Base-by-base conservation (phyloP, 345 rosid genomes). In the Salix viminalis region DNA sequence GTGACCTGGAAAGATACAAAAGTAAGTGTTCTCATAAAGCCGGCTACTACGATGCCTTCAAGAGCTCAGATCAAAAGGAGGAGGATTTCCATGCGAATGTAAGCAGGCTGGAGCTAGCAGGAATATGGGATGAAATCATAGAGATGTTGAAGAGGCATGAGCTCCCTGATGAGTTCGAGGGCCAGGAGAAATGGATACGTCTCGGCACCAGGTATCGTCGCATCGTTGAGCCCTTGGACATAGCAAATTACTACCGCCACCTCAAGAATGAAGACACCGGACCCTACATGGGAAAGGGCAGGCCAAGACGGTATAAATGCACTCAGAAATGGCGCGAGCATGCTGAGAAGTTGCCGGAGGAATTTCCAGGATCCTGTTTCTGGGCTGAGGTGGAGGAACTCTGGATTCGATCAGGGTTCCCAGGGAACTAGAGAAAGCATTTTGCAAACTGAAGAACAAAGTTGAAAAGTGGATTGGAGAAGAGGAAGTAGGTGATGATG, bases 381-480 rank as follows among this genome's bases (percentile, higher is more conserved):
- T 90, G 96, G 98, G 97, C 94, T 1, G 88, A 89, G 79, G 88
- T 91, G 2, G 98, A 94, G 86, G 97, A 94, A 78, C 93, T 92
- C 14, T 48, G 36, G 26, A 54, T 26, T 41, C 74, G 65, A 77
- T 75, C 78, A 6, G 23, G 23, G 39, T 0, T 60, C 58, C 11
- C 44, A 12, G 4, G 76, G 69, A 12, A 65, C 75, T 21, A 44
- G 18, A 68, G 77, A 39, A 24, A 77, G 65, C 66, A 7, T 88
- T 52, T 28, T n/a, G 73, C 24, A 1, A 1, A 12, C 75, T 84
- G 5, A 84, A 80, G 73, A 41, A 4, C 18, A 41, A 79, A 26
- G 56, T 84, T n/a, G n/a, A 66, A 10, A 46, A 52, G 50, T 89
- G 93, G 95, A 70, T 85, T 77, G 6, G 0, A 1, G 26, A 41